phyloP scores from a whole-genome alignment of 108 stramenopile species.

The Halocafeteria seosinensis region DNA sequence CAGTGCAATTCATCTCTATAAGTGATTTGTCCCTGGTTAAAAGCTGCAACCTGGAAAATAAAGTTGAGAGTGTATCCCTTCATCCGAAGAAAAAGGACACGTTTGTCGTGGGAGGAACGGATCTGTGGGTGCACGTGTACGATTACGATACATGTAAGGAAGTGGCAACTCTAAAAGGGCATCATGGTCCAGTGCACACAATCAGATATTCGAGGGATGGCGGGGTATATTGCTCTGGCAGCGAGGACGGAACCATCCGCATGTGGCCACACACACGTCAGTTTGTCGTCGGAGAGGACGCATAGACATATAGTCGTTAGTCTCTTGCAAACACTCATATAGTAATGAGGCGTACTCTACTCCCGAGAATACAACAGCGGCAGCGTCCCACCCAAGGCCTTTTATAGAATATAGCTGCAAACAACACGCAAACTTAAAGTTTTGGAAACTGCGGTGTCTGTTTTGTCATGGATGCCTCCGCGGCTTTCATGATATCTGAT shows the following conservation, averaged over 20 bases:
- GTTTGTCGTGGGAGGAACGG: constrained; percentile 20
- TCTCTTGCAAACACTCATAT: no score
- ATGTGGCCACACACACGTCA: constrained; percentile 49
- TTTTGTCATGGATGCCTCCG: constrained; percentile 10
- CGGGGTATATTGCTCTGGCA: constrained; percentile 63
- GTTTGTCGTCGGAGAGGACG: no score
- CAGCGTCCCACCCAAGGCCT: no score
- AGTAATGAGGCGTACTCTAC: no score
- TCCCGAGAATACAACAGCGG: no score
- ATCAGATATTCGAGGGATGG: constrained; percentile 75
- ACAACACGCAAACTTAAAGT: no score
- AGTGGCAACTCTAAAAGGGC: constrained; percentile 80
- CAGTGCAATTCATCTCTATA: neutral
- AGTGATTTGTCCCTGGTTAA: neutral
- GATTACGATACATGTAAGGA: constrained; percentile 66
- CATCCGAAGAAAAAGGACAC: neutral
- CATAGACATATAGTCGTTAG: no score
- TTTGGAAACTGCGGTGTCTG: constrained; percentile 18
- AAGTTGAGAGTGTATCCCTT: neutral
- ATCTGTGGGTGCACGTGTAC: constrained; percentile 83
- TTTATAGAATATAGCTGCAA: no score
- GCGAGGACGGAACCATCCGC: constrained; percentile 94
- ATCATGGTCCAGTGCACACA: constrained; percentile 92
- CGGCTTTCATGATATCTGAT: constrained; percentile 15
- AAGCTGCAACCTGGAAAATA: neutral